Conservation (phyloP, 805 yeast species). For the Yarrowia porcina region DNA sequence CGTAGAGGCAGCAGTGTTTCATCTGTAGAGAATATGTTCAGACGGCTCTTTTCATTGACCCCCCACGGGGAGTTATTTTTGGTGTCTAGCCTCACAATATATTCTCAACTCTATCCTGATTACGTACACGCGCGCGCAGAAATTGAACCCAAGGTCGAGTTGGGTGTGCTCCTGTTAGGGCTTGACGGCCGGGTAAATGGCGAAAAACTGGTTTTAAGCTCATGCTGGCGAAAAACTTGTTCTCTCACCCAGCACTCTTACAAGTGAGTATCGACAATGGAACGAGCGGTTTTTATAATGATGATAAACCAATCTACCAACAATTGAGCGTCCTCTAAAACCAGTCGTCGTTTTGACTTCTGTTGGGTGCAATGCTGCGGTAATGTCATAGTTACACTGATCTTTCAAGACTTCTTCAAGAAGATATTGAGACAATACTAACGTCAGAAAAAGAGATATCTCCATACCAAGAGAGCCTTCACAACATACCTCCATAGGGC, state of each 20-base stretch:
- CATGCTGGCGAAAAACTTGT: conserved; percentile 1
- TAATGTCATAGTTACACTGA: conserved; percentile 27
- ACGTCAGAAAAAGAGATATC: background rate
- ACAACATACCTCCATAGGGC: no score
- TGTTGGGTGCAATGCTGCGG: conserved; percentile 27
- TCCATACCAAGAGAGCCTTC: no score
- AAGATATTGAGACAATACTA: background rate
- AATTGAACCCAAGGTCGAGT: no score
- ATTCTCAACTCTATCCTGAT: background rate
- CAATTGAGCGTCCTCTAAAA: conserved; percentile 15
- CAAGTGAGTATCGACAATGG: conserved; percentile 5
- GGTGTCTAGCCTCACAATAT: background rate
- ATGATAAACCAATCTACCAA: conserved; percentile 24
- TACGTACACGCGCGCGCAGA: background rate
- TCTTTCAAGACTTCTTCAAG: background rate
- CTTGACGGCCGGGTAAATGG: conserved; percentile 18
- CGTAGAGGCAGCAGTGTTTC: background rate
- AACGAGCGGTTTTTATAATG: background rate
- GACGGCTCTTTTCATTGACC: background rate
- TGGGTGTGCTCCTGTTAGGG: conserved; percentile 10
- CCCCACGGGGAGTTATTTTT: background rate
- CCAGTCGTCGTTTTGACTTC: conserved; percentile 25
- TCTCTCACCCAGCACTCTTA: conserved; percentile 11
- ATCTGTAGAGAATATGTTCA: background rate
- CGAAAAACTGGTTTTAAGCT: conserved; percentile 1